phyloP scores from a whole-genome alignment of 2,329 filamentous ascomycete genomes.

The Calonectria pseudoreteaudii region DNA sequence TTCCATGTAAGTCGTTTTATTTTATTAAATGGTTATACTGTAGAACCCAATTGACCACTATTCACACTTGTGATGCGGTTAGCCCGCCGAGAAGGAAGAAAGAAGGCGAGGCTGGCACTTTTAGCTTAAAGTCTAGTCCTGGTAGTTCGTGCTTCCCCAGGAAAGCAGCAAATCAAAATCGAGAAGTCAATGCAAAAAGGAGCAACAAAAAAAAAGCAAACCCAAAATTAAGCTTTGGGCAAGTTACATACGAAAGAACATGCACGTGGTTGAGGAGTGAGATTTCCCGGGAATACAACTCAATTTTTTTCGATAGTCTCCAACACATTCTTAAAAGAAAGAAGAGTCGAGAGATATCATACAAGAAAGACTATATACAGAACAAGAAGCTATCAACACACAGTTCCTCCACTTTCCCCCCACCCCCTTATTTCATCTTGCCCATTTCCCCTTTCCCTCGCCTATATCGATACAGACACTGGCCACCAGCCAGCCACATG shows the following conservation, averaged over 20 bases:
- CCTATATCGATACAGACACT: background rate
- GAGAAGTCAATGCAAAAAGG: background rate
- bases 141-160: background rate
- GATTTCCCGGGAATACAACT: background rate
- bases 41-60: too few relatives aligned
- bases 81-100: background rate
- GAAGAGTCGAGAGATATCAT: background rate
- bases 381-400: background rate
- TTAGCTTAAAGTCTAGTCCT: background rate
- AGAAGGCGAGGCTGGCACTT: background rate
- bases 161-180: background rate
- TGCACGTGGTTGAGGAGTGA: too few relatives aligned
- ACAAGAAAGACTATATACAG: conserved; percentile 11
- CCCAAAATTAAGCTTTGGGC: background rate
- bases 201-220: background rate
- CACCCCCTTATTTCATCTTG: background rate
- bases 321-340: background rate
- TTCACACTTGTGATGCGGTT: background rate
- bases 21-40: background rate
- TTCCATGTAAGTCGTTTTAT: background rate
- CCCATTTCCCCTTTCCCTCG: background rate
- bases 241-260: background rate
- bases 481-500: background rate
- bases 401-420: background rate
- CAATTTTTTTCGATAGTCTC: conserved; percentile 7